Evolutionary conservation across 1,284 basidiomycete genomes (phyloP), one percentile per base, ranked within the genome.

Genomic region (Sporisorium iseilematis-ciliati): DNA sequence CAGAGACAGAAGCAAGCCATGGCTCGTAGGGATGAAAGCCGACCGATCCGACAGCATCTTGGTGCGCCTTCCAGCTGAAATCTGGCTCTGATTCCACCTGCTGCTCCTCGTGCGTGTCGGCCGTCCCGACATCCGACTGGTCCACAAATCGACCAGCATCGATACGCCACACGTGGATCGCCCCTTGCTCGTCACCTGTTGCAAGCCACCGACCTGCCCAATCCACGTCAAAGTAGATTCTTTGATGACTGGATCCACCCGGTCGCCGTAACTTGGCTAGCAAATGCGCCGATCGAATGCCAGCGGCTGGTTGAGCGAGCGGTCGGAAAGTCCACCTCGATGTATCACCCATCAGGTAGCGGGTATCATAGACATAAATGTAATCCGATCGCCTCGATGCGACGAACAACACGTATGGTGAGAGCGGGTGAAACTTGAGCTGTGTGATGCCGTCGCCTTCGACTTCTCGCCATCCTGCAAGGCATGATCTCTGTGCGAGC

Each of bases 381-480:
- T 46, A 31, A 45, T 64, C 52, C 7, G 66, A 73, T 18, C 67
- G 63, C 33, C 80, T 57, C 10, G 72, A 74, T 16, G 70, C 59
- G 29, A 80, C 78, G 25, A 82, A 82, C 38, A 82, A 59, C 18
- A 82, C 56, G 25, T 75, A 51, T 6, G 77, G 71, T 11, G 65
- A 50, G 8, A 65, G 54, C n/a, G 80, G 80, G 31, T 82, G 80
- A 42, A 82, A 79, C 2, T 48, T 59, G 59, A 82, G 67, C 42
- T 77, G 80, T 16, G 75, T 70, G 50, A 82, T 66, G 5, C 80
- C 80, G 7, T 72, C 65, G 18, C 78, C 77, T 40, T 73, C 67
- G 29, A 70, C 50, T 63, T 79, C 78, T n/a, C 57, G 60, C 80
- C 80, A 82, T 4, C 80, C 80, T 7, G 75, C 75, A 25, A 82